A percentile compares a stretch with the other conserved stretches of the same genome.
Evolutionary conservation across 768 basidiomycete species (phyloP).

Genomic region (Phlegmacium glaucopus): DNA sequence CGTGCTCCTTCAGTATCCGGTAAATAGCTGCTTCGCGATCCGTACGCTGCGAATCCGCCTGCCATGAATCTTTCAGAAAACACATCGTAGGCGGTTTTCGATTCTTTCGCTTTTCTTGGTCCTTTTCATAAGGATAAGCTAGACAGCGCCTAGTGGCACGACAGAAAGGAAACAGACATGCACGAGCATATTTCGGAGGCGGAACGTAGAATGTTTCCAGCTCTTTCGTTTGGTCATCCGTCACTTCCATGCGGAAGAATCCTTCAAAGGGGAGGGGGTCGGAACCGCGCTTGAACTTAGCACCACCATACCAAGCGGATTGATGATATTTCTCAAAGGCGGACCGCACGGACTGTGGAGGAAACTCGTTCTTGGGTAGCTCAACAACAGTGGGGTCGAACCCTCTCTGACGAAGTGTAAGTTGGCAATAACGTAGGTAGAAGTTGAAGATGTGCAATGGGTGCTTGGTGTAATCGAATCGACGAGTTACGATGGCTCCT

Average conservation of each 20-base stretch:
- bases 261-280: not conserved
- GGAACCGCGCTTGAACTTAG: not conserved
- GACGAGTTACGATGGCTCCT: too few relatives aligned
- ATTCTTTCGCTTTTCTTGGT: too few relatives aligned
- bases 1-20: not conserved
- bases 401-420: too few relatives aligned
- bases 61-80: too few relatives aligned
- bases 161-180: not conserved
- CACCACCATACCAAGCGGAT: not conserved
- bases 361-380: not conserved
- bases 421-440: too few relatives aligned
- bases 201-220: not conserved
- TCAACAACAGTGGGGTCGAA: not conserved
- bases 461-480: too few relatives aligned
- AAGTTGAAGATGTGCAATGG: too few relatives aligned
- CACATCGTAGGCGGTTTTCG: too few relatives aligned
- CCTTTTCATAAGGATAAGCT: too few relatives aligned
- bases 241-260: not conserved
- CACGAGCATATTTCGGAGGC: not conserved
- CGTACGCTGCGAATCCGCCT: not conserved
- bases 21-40: not conserved
- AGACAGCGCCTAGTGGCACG: too few relatives aligned
- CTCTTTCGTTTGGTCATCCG: not conserved
- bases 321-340: not conserved
- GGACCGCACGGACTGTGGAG: not conserved